Conservation (phyloP, 345 rosid genomes). For the Alliaria petiolata region DNA sequence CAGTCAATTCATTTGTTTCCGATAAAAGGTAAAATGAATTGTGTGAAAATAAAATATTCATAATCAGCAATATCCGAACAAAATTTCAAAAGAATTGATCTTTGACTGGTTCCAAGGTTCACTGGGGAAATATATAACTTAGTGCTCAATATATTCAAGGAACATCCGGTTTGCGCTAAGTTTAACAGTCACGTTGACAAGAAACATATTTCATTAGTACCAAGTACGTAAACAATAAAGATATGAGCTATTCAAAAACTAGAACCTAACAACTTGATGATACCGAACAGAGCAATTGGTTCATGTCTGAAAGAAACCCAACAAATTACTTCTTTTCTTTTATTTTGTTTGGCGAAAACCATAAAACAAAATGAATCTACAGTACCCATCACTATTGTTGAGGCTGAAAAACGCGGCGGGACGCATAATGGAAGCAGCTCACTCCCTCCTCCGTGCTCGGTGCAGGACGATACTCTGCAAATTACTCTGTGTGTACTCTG, state of each 20-base stretch:
- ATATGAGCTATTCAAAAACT: background rate
- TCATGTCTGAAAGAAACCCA: background rate
- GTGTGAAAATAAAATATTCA: no score
- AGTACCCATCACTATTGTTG: slow-evolving; percentile 47
- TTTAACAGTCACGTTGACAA: background rate
- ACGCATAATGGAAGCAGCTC: slow-evolving; percentile 33
- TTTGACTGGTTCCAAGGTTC: background rate
- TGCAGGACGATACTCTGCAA: slow-evolving; percentile 47
- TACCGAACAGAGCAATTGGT: no score
- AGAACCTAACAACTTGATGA: background rate
- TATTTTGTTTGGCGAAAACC: background rate
- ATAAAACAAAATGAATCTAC: background rate
- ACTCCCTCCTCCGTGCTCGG: slow-evolving; percentile 44
- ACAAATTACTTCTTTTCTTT: background rate
- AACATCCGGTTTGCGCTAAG: background rate
- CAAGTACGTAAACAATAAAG: background rate
- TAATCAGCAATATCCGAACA: background rate
- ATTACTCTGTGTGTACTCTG: no score
- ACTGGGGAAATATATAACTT: background rate
- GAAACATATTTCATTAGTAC: background rate
- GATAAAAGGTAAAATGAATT: background rate
- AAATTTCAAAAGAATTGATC: background rate
- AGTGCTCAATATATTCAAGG: background rate
- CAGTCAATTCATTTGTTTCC: background rate
- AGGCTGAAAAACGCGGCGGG: slow-evolving; percentile 37